Evolutionary conservation across 345 rosid species (phyloP).

Genomic region (Eucalyptus dawsonii): DNA sequence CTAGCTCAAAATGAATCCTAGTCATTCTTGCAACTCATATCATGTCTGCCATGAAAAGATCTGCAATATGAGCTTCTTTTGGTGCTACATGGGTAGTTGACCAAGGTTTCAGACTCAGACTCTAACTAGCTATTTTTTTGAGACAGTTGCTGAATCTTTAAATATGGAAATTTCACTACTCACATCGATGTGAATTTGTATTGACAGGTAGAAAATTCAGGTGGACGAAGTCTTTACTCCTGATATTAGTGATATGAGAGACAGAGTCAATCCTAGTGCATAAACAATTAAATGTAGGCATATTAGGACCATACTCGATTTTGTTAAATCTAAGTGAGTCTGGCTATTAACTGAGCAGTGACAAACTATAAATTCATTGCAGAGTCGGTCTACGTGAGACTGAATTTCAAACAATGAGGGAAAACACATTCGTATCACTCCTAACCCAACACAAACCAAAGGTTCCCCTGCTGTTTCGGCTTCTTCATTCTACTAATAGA

Average conservation of each 20-base stretch:
- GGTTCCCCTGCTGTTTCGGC: background rate
- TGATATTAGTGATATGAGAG: background rate
- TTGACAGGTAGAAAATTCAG: background rate
- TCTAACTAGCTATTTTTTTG: background rate
- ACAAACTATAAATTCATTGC: background rate
- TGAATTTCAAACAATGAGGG: background rate
- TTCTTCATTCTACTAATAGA: background rate
- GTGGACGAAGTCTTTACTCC: background rate
- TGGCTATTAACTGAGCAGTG: background rate
- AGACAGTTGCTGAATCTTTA: background rate
- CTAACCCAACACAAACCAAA: background rate
- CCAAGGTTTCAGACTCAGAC: background rate
- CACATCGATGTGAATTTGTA: background rate
- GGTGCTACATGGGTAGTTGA: background rate
- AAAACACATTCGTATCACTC: background rate
- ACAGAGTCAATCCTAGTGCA: background rate
- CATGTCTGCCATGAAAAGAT: background rate
- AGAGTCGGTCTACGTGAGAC: background rate
- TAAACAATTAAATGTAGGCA: background rate
- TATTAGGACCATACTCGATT: background rate
- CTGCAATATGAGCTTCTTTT: background rate
- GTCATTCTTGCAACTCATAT: background rate
- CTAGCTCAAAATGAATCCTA: background rate
- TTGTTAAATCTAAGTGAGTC: no score
- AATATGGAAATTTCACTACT: background rate